Percentiles rank a stretch among this genome's conserved stretches.
These are phyloP conservation scores for Citrus sp. DNA, from an alignment of 345 rosid species.

Conservation along the genomic window DNA sequence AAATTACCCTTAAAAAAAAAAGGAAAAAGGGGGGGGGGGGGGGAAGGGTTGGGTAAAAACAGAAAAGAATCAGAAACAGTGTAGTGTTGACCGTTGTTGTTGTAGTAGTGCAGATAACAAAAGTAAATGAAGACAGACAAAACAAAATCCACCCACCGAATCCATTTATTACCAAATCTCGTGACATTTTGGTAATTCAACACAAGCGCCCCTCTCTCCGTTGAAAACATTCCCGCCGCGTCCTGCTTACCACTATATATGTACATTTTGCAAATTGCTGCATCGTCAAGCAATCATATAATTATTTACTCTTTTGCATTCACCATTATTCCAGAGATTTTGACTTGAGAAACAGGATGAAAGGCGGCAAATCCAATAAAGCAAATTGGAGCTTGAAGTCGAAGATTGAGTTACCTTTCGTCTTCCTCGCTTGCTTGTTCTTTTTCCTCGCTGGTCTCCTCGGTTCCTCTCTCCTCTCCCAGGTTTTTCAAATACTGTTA, in stretches of 20 bases:
- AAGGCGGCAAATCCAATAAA: constrained; percentile 22
- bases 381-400: constrained; percentile 28
- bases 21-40: no score
- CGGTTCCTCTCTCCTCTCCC: constrained; percentile 40
- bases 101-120: no score
- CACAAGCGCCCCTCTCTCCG: neutral
- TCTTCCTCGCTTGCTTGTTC: constrained; percentile 36
- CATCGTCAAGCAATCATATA: neutral
- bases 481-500: constrained; percentile 23
- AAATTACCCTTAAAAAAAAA: no score
- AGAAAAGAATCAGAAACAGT: neutral
- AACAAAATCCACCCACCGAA: no score
- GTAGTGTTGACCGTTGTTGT: neutral
- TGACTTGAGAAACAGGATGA: constrained; percentile 17
- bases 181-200: neutral
- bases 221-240: constrained; percentile 12
- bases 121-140: neutral
- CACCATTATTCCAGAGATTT: neutral
- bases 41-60: no score
- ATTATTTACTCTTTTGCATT: neutral
- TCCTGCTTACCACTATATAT: no score
- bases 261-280: neutral
- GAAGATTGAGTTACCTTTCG: constrained; percentile 34
- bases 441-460: constrained; percentile 52
- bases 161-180: neutral